phyloP scores from a whole-genome alignment of 2,329 filamentous ascomycete species.

The Stylonectria norvegica region DNA sequence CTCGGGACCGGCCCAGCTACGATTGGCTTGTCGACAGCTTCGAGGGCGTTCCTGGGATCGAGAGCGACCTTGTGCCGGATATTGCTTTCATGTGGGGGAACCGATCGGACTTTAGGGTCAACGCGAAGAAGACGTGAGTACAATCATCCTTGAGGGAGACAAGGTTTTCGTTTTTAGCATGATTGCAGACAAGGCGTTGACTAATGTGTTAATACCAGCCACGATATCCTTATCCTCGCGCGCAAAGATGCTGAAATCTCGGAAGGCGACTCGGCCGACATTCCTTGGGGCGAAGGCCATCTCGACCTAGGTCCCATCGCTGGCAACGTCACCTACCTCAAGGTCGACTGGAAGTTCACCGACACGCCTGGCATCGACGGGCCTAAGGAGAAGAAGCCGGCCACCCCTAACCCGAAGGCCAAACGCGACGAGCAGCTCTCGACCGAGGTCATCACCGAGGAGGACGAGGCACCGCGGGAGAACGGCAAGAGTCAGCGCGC shows the following conservation, averaged over 20 bases:
- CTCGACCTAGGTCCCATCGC: constrained; percentile 19
- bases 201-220: constrained; percentile 17
- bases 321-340: constrained; percentile 26
- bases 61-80: constrained; percentile 24
- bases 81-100: constrained; percentile 30
- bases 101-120: constrained; percentile 23
- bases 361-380: constrained; percentile 21
- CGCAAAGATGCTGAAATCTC: constrained; percentile 25
- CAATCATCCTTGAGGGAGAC: too few relatives aligned
- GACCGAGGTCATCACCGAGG: background rate
- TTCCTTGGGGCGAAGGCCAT: constrained; percentile 22
- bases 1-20: constrained; percentile 25
- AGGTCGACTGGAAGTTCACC: constrained; percentile 29
- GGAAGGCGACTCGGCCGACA: constrained; percentile 16
- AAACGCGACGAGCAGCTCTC: too few relatives aligned
- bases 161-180: too few relatives aligned
- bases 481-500: constrained; percentile 25
- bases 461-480: constrained; percentile 10
- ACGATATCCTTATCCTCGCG: constrained; percentile 25
- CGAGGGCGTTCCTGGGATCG: constrained; percentile 16
- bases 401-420: too few relatives aligned
- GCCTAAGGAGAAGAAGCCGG: constrained; percentile 1
- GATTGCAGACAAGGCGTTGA: too few relatives aligned
- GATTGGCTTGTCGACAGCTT: constrained; percentile 25
- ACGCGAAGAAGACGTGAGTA: constrained; percentile 26